Percentiles rank a stretch among this genome's conserved stretches.
Evolutionary conservation across 345 rosid genomes (phyloP).

Genomic region (Microthlaspi erraticum): DNA sequence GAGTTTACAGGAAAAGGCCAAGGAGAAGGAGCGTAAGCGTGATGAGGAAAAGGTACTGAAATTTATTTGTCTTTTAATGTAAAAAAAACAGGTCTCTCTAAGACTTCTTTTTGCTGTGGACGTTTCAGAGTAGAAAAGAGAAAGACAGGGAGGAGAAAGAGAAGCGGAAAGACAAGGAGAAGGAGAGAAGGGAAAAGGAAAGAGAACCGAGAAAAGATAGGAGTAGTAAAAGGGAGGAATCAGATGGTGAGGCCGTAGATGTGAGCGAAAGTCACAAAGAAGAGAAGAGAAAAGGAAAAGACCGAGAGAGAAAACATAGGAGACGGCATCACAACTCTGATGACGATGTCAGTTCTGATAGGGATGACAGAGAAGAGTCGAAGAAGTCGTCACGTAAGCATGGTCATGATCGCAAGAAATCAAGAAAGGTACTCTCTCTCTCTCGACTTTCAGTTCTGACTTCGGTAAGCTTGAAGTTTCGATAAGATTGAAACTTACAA

Average conservation of each 20-base stretch:
- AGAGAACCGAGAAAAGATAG: slow-evolving; percentile 84
- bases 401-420: slow-evolving; percentile 80
- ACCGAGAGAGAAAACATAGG: slow-evolving; percentile 78
- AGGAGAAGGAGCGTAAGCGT: slow-evolving; percentile 92
- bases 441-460: neutral
- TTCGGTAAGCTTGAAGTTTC: neutral
- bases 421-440: slow-evolving; percentile 70
- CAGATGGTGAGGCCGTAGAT: slow-evolving; percentile 80
- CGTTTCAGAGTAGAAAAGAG: slow-evolving; percentile 73
- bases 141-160: slow-evolving; percentile 58
- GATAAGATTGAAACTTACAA: neutral
- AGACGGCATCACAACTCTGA: slow-evolving; percentile 65
- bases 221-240: slow-evolving; percentile 70
- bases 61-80: neutral
- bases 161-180: slow-evolving; percentile 68
- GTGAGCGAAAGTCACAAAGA: slow-evolving; percentile 74
- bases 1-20: slow-evolving; percentile 80
- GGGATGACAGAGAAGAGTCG: slow-evolving; percentile 78
- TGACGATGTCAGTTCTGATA: slow-evolving; percentile 84
- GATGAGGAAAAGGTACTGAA: slow-evolving; percentile 87
- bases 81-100: neutral
- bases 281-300: slow-evolving; percentile 81
- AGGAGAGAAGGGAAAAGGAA: slow-evolving; percentile 71
- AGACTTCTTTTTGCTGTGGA: slow-evolving; percentile 12
- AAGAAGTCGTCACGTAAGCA: slow-evolving; percentile 83